A percentile compares a stretch with the other conserved stretches of the same genome.
phyloP scores from a whole-genome alignment of 2,329 filamentous ascomycete species.

The Sclerotinia subarctica region DNA sequence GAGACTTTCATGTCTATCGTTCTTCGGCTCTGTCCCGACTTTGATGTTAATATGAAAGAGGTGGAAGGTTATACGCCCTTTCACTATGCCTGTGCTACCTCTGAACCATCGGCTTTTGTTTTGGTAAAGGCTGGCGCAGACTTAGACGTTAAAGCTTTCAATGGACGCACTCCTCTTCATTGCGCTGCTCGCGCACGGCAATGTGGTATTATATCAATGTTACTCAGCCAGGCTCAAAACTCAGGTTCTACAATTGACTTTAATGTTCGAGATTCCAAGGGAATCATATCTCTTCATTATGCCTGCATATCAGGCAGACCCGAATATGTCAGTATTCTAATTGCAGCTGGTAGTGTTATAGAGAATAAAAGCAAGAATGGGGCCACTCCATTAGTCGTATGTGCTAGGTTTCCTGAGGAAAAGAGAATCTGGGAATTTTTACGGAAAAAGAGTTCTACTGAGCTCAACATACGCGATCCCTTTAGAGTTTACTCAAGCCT shows the following conservation, averaged over 20 bases:
- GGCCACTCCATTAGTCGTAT: constrained; percentile 16
- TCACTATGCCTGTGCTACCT: constrained; percentile 23
- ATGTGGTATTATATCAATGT: constrained; percentile 36
- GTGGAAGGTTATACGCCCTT: constrained; percentile 21
- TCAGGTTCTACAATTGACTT: neutral
- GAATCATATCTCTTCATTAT: constrained; percentile 23
- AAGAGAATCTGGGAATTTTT: constrained; percentile 14
- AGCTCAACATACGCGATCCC: neutral
- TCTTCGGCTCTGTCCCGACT: neutral
- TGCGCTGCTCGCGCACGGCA: constrained; percentile 22
- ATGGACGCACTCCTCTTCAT: constrained; percentile 23
- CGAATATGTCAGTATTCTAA: constrained; percentile 22
- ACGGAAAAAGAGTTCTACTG: neutral
- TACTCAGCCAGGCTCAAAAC: constrained; percentile 12
- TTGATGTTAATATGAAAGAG: constrained; percentile 15
- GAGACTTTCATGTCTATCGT: constrained; percentile 10
- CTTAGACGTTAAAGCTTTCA: constrained; percentile 4
- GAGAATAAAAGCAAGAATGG: constrained; percentile 15
- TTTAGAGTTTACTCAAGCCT: neutral
- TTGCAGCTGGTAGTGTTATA: constrained; percentile 22
- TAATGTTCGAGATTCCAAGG: constrained; percentile 12
- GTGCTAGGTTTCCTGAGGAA: constrained; percentile 22
- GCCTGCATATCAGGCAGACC: constrained; percentile 23
- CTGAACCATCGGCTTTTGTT: constrained; percentile 7
- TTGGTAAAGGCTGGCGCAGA: constrained; percentile 23